Conservation (phyloP, 2,329 filamentous ascomycete genomes). For the Pleoardoris graminearum region DNA sequence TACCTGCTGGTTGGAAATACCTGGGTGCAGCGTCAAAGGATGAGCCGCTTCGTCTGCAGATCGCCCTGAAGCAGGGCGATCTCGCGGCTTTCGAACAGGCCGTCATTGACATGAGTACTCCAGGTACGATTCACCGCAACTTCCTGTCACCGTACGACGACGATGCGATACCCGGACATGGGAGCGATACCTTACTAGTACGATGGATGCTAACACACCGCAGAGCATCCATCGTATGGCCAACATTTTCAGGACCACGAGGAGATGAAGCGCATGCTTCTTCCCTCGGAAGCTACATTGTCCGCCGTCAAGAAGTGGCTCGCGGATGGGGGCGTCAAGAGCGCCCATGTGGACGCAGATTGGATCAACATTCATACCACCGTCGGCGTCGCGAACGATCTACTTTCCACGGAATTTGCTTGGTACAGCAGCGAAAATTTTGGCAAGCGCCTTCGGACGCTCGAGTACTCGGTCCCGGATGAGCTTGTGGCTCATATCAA, state of each 20-base stretch:
- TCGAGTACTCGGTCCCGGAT: slow-evolving; percentile 48
- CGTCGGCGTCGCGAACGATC: slow-evolving; percentile 42
- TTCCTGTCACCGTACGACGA: background rate
- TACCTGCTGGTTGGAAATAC: slow-evolving; percentile 1
- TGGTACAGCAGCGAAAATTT: slow-evolving; percentile 45
- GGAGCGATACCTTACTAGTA: too few relatives aligned
- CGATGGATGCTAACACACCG: background rate
- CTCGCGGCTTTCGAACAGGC: slow-evolving; percentile 45
- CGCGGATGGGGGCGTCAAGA: slow-evolving; percentile 43
- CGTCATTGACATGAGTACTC: slow-evolving; percentile 51
- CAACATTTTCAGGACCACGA: slow-evolving; percentile 51
- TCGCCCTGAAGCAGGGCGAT: slow-evolving; percentile 36
- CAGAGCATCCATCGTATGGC: slow-evolving; percentile 49
- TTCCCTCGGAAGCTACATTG: slow-evolving; percentile 44
- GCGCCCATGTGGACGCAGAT: slow-evolving; percentile 46
- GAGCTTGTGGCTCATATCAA: slow-evolving; percentile 48
- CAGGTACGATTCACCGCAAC: slow-evolving; percentile 31
- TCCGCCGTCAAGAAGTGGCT: slow-evolving; percentile 51
- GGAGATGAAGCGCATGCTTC: slow-evolving; percentile 51
- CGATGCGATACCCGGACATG: too few relatives aligned
- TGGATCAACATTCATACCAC: slow-evolving; percentile 45
- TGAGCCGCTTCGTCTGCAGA: slow-evolving; percentile 32
- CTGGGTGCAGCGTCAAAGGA: background rate
- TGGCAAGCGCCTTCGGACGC: slow-evolving; percentile 50
- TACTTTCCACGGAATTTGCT: slow-evolving; percentile 56